Base-by-base conservation (phyloP, 2,329 filamentous ascomycete species). In the Penicillium sp. region DNA sequence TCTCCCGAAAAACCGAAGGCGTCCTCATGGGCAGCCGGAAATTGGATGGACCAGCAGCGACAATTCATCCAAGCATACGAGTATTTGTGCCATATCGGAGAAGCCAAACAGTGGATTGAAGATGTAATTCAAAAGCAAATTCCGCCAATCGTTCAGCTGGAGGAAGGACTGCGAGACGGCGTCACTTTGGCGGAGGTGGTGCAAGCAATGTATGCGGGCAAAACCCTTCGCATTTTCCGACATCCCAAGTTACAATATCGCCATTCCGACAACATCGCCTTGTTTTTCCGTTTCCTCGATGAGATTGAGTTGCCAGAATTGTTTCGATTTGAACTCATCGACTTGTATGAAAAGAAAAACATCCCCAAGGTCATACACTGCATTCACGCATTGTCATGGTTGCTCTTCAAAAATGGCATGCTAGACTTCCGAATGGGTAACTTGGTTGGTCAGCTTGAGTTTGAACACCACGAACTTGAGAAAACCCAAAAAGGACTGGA, bases 341-440 rank as follows among this genome's bases (percentile, higher is more conserved):
- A 99, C 75, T 79, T 99, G 13, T 99, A 99, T 78, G 95, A 99
- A 76, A 99, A 97, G 81, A 99, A 99, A 78, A 99, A 99, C 68
- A 95, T 97, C 1, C 94, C 94, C 4, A 99, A 97, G 75, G 95
- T 97, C 71, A 99, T 99, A 60, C 96, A 99, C 78, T 99, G 94
- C 72, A 94, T 99, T 51, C 94, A 99, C 69, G 94, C 94, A 0
- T 80, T 99, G 19, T 97, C 93, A 72, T 99, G 93, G 92, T 82
- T 99, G n/a, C 81, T 99, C 11, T 97, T 91, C 75, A 88, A 94
- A 48, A 94, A 97, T 73, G 93, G 94, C 1, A 91, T 97, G 61
- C 89, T 97, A 39, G 89, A 92, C 70, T 97, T 99, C 74, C 87
- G 92, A 9, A 99, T 99, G 69, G 94, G 93, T 16, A 99, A 99